Conservation (phyloP, 495 filamentous ascomycete species). For the Rhizodiscina lignyota region DNA sequence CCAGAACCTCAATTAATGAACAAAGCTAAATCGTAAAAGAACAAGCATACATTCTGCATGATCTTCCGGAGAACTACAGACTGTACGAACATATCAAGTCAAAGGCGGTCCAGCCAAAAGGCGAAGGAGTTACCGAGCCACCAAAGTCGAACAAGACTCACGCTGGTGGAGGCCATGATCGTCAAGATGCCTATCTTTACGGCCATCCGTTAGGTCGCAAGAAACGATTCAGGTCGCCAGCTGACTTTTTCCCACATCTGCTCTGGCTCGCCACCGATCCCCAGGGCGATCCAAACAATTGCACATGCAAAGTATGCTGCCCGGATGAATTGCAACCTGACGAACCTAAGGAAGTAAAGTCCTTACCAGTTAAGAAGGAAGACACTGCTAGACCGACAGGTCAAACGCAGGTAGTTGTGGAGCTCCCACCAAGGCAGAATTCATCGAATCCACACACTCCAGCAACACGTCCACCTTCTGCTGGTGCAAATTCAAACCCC, state of each 20-base stretch:
- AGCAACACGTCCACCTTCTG: conserved; percentile 1
- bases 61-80: conserved; percentile 38
- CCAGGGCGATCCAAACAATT: conserved; percentile 36
- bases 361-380: neutral
- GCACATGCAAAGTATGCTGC: conserved; percentile 36
- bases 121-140: conserved; percentile 19
- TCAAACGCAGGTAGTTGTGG: neutral
- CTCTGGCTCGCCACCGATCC: conserved; percentile 39
- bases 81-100: conserved; percentile 40
- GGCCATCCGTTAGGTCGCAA: conserved; percentile 40
- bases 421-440: neutral
- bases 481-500: neutral
- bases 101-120: conserved; percentile 12
- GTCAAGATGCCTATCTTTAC: conserved; percentile 44
- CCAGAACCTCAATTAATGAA: conserved; percentile 1
- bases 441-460: neutral
- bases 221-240: conserved; percentile 40
- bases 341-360: conserved; percentile 16
- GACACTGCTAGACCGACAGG: neutral
- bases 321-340: conserved; percentile 25
- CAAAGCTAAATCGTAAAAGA: conserved; percentile 17
- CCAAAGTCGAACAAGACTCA: conserved; percentile 19
- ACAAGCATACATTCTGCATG: conserved; percentile 30
- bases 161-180: conserved; percentile 24
- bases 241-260: conserved; percentile 44